Conservation (phyloP, 2,329 filamentous ascomycete species). For the Thelonectria rubi region DNA sequence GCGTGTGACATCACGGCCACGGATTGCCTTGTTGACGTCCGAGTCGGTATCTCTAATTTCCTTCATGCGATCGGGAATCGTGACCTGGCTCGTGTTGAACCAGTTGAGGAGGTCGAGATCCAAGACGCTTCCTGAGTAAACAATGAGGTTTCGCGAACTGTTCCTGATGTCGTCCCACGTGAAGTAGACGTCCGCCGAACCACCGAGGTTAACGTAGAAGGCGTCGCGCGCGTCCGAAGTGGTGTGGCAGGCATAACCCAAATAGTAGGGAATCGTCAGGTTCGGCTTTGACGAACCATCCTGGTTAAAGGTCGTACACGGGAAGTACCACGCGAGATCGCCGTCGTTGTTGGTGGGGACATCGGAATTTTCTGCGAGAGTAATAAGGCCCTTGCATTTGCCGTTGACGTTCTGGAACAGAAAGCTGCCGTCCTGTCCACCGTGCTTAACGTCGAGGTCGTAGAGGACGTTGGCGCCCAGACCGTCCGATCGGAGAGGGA, state of each 20-base stretch:
- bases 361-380: conserved; percentile 72
- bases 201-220: conserved; percentile 76
- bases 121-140: conserved; percentile 93
- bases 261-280: conserved; percentile 75
- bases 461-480: conserved; percentile 81
- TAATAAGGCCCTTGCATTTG: conserved; percentile 92
- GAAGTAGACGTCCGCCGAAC: conserved; percentile 89
- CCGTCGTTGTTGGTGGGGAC: conserved; percentile 79
- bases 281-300: conserved; percentile 87
- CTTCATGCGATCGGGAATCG: conserved; percentile 79
- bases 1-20: conserved; percentile 88
- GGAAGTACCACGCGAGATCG: conserved; percentile 95
- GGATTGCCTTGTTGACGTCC: conserved; percentile 68
- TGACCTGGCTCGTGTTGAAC: conserved; percentile 86
- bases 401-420: conserved; percentile 99
- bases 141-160: conserved; percentile 85
- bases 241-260: conserved; percentile 91
- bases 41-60: conserved; percentile 76
- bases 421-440: conserved; percentile 94
- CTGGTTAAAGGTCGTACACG: conserved; percentile 90
- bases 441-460: conserved; percentile 82
- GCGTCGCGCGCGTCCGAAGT: conserved; percentile 70
- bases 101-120: conserved; percentile 88
- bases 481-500: conserved; percentile 63
- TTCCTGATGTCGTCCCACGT: conserved; percentile 96